Evolutionary conservation across 495 filamentous ascomycete species (phyloP).

Genomic region (Cladorrhinum samala): DNA sequence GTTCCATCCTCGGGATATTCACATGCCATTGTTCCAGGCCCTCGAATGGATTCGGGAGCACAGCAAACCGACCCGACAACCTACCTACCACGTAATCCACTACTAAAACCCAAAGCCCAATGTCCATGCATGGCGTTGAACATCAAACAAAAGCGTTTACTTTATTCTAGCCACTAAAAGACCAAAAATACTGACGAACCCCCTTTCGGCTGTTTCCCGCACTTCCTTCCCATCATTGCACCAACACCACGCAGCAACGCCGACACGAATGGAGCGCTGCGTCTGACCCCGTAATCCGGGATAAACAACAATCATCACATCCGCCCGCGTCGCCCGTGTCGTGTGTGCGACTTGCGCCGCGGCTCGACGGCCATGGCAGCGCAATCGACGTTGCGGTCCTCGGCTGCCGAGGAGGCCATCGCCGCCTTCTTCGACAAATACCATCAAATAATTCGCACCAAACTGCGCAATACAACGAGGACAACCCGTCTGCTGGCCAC

Average conservation of each 20-base stretch:
- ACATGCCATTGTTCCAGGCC: conserved; percentile 12
- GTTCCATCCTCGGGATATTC: conserved; percentile 12
- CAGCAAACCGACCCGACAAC: neutral
- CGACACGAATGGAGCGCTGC: conserved; percentile 18
- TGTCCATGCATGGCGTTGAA: neutral
- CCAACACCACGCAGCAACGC: conserved; percentile 1
- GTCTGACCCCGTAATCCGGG: conserved; percentile 15
- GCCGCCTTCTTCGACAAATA: conserved; percentile 63
- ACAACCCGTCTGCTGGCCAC: conserved; percentile 67
- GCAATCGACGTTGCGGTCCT: conserved; percentile 73
- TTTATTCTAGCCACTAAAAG: neutral
- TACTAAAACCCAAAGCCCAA: neutral
- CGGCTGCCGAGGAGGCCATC: conserved; percentile 60
- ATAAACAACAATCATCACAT: conserved; percentile 1
- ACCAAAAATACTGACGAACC: neutral
- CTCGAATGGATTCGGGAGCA: neutral
- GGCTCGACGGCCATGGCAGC: conserved; percentile 56
- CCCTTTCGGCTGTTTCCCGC: neutral
- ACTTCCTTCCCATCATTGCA: neutral
- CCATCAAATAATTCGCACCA: conserved; percentile 52
- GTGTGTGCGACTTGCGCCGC: neutral
- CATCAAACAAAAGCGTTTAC: conserved; percentile 3
- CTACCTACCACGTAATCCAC: neutral
- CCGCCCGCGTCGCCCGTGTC: neutral
- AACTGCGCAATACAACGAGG: conserved; percentile 55